These are phyloP conservation scores for Prunus mongolica DNA, from an alignment of 306 rosid genomes.

Conservation along the genomic window DNA sequence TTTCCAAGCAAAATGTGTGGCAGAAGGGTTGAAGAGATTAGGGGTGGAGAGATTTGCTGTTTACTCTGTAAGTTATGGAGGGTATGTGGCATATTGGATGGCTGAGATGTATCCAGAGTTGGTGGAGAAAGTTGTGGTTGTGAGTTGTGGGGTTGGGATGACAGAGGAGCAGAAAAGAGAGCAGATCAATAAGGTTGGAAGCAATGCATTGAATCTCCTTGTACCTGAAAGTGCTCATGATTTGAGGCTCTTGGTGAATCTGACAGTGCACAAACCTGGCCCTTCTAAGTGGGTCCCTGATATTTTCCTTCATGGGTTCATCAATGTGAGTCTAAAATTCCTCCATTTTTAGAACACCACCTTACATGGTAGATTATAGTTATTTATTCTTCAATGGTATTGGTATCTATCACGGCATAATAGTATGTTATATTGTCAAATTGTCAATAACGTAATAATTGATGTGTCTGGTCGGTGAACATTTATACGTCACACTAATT, in stretches of 20 bases:
- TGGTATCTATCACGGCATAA: no score
- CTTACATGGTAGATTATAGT: no score
- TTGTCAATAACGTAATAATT: background rate
- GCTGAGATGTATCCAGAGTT: conserved; percentile 30
- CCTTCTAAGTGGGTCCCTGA: conserved; percentile 27
- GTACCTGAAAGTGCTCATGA: conserved; percentile 31
- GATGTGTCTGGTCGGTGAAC: background rate
- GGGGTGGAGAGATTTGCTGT: conserved; percentile 23
- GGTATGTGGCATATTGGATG: conserved; percentile 37
- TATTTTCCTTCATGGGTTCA: conserved; percentile 12
- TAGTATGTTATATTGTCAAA: background rate
- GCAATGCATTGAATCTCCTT: conserved; percentile 31
- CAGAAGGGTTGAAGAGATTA: conserved; percentile 28
- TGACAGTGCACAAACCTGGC: conserved; percentile 15
- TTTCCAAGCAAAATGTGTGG: conserved; percentile 35
- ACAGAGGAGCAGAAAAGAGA: conserved; percentile 32
- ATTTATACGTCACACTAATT: background rate
- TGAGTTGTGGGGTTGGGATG: conserved; percentile 38
- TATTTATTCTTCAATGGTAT: no score
- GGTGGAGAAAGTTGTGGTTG: conserved; percentile 42
- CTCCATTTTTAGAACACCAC: background rate
- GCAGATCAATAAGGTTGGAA: conserved; percentile 26
- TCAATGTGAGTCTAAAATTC: conserved; percentile 15
- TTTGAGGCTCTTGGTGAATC: conserved; percentile 20
- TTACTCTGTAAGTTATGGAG: conserved; percentile 43